Evolutionary conservation across 192 early-diverging fungal genomes (phyloP), one percentile per base, ranked within the genome.

Genomic region (Gryganskiella cystojenkinii): DNA sequence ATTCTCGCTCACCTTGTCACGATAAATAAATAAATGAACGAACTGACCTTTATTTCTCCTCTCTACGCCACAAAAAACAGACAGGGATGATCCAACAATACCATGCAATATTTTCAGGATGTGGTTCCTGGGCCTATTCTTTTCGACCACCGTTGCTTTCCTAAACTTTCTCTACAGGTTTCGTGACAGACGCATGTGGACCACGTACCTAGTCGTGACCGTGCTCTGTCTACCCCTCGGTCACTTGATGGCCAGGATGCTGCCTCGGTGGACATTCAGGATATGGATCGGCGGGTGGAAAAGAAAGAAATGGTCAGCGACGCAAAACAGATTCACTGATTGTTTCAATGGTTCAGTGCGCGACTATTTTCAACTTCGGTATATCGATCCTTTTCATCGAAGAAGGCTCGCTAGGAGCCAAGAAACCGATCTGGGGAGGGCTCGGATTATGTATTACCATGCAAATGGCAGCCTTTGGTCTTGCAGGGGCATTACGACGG

Each of bases 261-360:
- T 85, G 20, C 84, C 84, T 30, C 61, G 28, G 8, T 66, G 65
- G 11, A 44, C 2, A 44, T 90, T 70, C 63, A 56, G 63, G 40
- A 65, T 65, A 37, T 13, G 14, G 0, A 9, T 55, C 5, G 47
- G 22, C 4, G 47, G 22, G 6, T 50, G 47, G 47, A 50, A 50
- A 13, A 40, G 37, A 40, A 40, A 13, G 37, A 40, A 40, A 5
- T 13, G 5, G 13, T 40, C 37, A 5, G 13, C 13, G 7, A 13
- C 7, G 37, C 7, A 90, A 90, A 66, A 88, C 89, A 43, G 88
- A 88, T 46, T 80, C 82, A 42, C 45, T 90, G 22, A 87, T 89
- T 49, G 81, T 79, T 6, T 68, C 85, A 28, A 81, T 89, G 81
- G 85, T 81, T 19, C 80, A 73, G 69, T 75, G 84, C 60, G 79